Evolutionary conservation across 2,329 filamentous ascomycete species (phyloP).

Genomic region (Penicillium sp.): DNA sequence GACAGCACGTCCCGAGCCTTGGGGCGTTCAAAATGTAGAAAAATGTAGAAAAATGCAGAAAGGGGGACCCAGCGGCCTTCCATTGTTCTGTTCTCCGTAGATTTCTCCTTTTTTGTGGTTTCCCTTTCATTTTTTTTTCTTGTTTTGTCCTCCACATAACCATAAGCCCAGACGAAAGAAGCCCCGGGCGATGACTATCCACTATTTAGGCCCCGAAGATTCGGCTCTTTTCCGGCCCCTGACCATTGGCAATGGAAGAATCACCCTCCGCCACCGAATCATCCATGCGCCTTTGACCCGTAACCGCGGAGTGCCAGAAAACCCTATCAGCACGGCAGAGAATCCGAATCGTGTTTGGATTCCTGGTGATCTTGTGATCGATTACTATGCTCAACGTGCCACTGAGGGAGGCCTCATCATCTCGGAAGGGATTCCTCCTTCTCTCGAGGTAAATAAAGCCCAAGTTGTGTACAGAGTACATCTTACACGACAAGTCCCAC

Average conservation of each 20-base stretch:
- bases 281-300: slow-evolving; percentile 57
- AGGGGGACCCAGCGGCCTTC: background rate
- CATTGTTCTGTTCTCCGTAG: background rate
- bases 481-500: background rate
- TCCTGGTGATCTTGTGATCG: slow-evolving; percentile 45
- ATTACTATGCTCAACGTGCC: slow-evolving; percentile 45
- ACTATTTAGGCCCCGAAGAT: slow-evolving; percentile 22
- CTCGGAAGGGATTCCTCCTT: slow-evolving; percentile 42
- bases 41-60: background rate
- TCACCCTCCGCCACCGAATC: slow-evolving; percentile 55
- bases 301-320: slow-evolving; percentile 53
- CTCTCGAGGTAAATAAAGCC: slow-evolving; percentile 38
- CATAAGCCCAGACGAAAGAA: slow-evolving; percentile 3
- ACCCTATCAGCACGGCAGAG: slow-evolving; percentile 46
- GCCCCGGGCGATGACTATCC: slow-evolving; percentile 24
- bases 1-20: background rate
- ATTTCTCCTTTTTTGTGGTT: background rate
- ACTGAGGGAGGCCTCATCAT: slow-evolving; percentile 42
- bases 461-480: background rate
- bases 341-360: slow-evolving; percentile 54
- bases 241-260: slow-evolving; percentile 50
- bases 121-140: background rate
- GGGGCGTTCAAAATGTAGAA: background rate
- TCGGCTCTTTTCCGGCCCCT: slow-evolving; percentile 50
- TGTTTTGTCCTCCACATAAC: background rate